These are phyloP conservation scores for Trichophyton verrucosum DNA, from an alignment of 2,329 filamentous ascomycete genomes.

Conservation along the genomic window DNA sequence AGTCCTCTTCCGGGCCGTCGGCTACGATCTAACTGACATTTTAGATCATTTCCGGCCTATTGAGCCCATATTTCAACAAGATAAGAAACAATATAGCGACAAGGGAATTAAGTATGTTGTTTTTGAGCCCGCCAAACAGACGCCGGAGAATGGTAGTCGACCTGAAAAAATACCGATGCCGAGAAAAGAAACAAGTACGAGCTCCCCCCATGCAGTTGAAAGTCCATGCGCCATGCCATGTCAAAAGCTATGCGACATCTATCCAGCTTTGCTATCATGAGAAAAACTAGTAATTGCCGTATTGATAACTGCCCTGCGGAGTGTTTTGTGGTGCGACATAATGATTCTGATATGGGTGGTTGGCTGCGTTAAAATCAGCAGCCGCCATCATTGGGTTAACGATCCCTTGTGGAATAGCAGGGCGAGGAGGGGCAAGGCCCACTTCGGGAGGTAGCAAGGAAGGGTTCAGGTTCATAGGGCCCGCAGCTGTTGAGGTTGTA, in stretches of 20 bases:
- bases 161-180: background rate
- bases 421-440: conserved; percentile 20
- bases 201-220: background rate
- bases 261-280: background rate
- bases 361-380: conserved; percentile 64
- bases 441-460: conserved; percentile 16
- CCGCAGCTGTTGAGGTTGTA: conserved; percentile 4
- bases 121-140: background rate
- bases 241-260: background rate
- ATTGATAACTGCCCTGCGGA: conserved; percentile 20
- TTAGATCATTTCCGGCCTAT: background rate
- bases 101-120: background rate
- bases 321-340: conserved; percentile 59
- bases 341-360: conserved; percentile 69
- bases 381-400: conserved; percentile 58
- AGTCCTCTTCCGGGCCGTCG: background rate
- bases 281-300: conserved; percentile 11
- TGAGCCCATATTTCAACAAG: too few relatives aligned
- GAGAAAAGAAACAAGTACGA: background rate
- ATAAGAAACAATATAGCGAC: background rate
- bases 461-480: conserved; percentile 8
- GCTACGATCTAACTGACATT: background rate
- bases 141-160: background rate
- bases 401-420: conserved; percentile 35
- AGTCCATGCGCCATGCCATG: background rate